Conservation (phyloP, 2,329 filamentous ascomycete genomes). For the Aspergillus unguis region DNA sequence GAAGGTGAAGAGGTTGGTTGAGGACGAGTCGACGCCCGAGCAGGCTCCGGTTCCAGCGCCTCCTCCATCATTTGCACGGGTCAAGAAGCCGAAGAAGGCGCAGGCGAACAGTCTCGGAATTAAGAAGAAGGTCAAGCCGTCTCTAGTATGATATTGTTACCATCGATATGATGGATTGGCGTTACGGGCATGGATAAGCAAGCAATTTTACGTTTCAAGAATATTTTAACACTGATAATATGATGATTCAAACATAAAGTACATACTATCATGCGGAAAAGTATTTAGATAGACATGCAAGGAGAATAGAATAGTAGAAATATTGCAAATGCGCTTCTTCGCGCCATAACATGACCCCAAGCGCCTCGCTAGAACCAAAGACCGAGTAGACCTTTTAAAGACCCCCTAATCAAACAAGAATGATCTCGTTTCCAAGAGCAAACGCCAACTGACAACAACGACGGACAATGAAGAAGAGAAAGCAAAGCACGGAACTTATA, state of each 20-base stretch:
- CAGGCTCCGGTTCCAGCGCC: conserved; percentile 40
- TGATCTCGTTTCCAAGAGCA: conserved; percentile 13
- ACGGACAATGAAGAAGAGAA: conserved; percentile 4
- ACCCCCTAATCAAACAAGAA: not conserved
- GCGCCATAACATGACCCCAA: conserved; percentile 17
- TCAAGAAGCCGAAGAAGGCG: conserved; percentile 84
- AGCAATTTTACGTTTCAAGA: not conserved
- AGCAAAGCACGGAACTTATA: conserved; percentile 50
- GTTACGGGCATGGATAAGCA: conserved; percentile 10
- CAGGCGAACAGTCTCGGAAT: conserved; percentile 72
- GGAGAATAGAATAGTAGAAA: conserved; percentile 12
- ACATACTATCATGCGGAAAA: not conserved
- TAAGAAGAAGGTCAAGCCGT: conserved; percentile 76
- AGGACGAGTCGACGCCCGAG: conserved; percentile 43
- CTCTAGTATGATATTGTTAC: conserved; percentile 37
- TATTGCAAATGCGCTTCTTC: conserved; percentile 17
- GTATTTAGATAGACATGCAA: conserved; percentile 5
- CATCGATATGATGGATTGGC: conserved; percentile 2
- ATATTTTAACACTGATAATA: conserved; percentile 2
- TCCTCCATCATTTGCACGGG: conserved; percentile 65
- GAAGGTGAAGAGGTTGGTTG: conserved; percentile 52
- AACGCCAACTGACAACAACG: conserved; percentile 10
- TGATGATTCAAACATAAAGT: conserved; percentile 1
- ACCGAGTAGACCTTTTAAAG: conserved; percentile 4
- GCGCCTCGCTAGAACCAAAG: conserved; percentile 25